A percentile compares a stretch with the other conserved stretches of the same genome.
These are phyloP conservation scores for Extremus antarcticus DNA, from an alignment of 495 filamentous ascomycete genomes.

Conservation along the genomic window DNA sequence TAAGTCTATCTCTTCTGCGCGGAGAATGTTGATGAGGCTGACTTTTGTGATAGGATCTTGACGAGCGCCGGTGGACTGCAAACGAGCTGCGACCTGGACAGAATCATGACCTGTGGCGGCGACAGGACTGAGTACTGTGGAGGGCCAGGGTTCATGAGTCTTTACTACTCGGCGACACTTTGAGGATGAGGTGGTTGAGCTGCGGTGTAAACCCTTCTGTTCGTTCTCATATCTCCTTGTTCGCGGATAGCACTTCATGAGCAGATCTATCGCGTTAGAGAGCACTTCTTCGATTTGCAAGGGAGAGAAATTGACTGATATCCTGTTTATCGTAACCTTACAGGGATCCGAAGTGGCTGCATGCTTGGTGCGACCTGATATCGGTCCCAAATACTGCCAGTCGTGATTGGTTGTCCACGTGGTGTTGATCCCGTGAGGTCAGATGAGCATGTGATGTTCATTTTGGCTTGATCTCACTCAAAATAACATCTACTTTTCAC, in stretches of 20 bases:
- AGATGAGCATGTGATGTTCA: not conserved
- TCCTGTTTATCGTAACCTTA: too few relatives aligned
- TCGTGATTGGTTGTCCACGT: not conserved
- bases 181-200: too few relatives aligned
- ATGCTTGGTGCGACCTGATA: not conserved
- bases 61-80: not conserved
- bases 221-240: too few relatives aligned
- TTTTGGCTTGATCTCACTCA: not conserved
- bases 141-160: constrained; percentile 11
- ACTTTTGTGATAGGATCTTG: constrained; percentile 5
- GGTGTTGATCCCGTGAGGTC: not conserved
- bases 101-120: constrained; percentile 10
- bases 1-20: too few relatives aligned
- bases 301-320: too few relatives aligned
- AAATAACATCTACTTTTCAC: not conserved
- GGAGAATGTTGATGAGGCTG: not conserved
- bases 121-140: constrained; percentile 14
- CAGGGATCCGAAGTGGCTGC: too few relatives aligned
- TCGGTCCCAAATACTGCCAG: not conserved
- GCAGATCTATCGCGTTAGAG: too few relatives aligned
- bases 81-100: not conserved
- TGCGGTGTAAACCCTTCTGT: too few relatives aligned
- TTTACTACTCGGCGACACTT: constrained; percentile 11
- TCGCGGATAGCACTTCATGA: too few relatives aligned
- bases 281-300: too few relatives aligned